These are phyloP conservation scores for Tilletia horrida DNA, from an alignment of 1,284 basidiomycete species.

Conservation along the genomic window DNA sequence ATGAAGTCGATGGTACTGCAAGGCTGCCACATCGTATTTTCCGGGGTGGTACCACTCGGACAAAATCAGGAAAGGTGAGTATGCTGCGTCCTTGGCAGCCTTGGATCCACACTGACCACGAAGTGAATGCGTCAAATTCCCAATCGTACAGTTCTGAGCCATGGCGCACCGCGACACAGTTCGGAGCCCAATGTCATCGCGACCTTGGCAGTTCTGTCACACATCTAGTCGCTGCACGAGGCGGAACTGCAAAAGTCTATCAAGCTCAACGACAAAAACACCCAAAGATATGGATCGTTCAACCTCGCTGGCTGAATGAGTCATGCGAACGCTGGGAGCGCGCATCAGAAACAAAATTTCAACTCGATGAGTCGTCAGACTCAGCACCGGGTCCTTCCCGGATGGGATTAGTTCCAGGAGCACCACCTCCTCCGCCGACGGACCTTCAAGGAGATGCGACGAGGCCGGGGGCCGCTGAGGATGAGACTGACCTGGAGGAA, in stretches of 20 bases:
- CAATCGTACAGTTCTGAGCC: slow-evolving; percentile 65
- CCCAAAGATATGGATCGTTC: slow-evolving; percentile 68
- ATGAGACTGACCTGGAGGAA: slow-evolving; percentile 5
- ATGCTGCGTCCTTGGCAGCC: slow-evolving; percentile 9
- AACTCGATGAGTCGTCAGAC: not conserved
- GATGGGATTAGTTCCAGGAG: slow-evolving; percentile 12
- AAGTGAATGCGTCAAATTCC: not conserved
- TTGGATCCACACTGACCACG: not conserved
- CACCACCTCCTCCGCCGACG: slow-evolving; percentile 3
- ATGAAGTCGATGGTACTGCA: slow-evolving; percentile 72
- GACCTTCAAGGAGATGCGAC: slow-evolving; percentile 18
- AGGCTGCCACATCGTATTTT: slow-evolving; percentile 80
- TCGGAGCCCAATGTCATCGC: slow-evolving; percentile 76
- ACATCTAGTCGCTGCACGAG: slow-evolving; percentile 77
- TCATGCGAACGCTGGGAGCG: slow-evolving; percentile 75
- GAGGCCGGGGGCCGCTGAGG: not conserved
- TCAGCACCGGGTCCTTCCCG: not conserved
- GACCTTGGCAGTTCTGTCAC: slow-evolving; percentile 71
- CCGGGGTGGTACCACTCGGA: slow-evolving; percentile 85
- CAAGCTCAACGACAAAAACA: slow-evolving; percentile 64
- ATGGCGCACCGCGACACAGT: slow-evolving; percentile 81
- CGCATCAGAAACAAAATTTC: slow-evolving; percentile 62
- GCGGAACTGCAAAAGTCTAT: slow-evolving; percentile 86
- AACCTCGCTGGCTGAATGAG: slow-evolving; percentile 81
- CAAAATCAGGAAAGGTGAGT: slow-evolving; percentile 65